Base-by-base conservation (phyloP, 257 asterid species). In the Coffea eugenioides region DNA sequence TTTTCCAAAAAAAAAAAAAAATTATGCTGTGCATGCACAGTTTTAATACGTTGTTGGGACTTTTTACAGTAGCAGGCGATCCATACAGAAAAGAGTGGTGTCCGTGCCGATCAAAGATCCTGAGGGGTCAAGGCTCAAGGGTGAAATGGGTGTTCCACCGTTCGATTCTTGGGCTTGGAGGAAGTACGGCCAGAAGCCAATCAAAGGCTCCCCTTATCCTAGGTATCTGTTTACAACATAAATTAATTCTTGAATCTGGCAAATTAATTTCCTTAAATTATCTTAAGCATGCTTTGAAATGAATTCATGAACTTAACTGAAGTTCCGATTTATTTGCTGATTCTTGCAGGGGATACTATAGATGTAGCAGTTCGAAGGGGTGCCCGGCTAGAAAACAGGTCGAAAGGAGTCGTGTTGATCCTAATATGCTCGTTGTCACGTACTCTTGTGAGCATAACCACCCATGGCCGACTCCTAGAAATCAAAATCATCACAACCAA, bases 81-180 rank as follows among this genome's bases (percentile, higher is more conserved):
- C 92, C 56, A 71, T 87, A 73, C 87, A 89, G 84, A 95, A 95
- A 79, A 84, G 92, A 84, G 97, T 94, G 74, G 88, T 95, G 76
- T 88, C 93, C 3, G 92, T 95, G 82, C 92, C 97, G 18, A 88
- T 95, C 77, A 90, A 83, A 79, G 98, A 93, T 81, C 84, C 79
- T 5, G 97, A 91, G 43, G 98, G 97, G 16, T 78, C 91, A 18
- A 82, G 94, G 67, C 72, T 87, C 85, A 95, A 92, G 85, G 92
- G 92, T 16, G 99, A 93, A 81, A 89, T 90, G 85, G 91, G 91
- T 21, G 80, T 96, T 83, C 99, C 99, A 15, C 99, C 98, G 77
- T 91, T 92, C 12, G 99, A 95, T 91, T 91, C 97, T 61, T 95
- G 99, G 97, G 94, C 98, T 56, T 95, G 99, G 99, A 88, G 99